Percentiles rank a stretch among this genome's conserved stretches.
phyloP scores from a whole-genome alignment of 1,284 basidiomycete genomes.

The Ganoderma lingzhi region DNA sequence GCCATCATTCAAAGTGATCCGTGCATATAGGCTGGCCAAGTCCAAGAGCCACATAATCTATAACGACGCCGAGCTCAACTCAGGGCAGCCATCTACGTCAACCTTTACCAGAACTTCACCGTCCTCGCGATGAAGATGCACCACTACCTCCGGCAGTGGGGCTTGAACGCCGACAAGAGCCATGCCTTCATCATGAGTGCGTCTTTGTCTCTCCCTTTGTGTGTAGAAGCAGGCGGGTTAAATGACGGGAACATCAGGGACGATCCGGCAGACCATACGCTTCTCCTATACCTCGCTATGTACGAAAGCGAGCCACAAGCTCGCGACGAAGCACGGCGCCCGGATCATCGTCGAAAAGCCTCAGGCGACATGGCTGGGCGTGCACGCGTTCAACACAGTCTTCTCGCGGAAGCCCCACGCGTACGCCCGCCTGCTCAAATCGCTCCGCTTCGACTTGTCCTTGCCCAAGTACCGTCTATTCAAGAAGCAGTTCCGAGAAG shows the following conservation, averaged over 20 bases:
- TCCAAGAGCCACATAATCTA: constrained; percentile 78
- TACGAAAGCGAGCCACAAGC: constrained; percentile 54
- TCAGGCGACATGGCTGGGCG: constrained; percentile 79
- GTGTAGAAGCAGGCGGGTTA: too few species aligned
- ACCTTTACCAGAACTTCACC: constrained; percentile 90
- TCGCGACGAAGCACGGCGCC: constrained; percentile 49
- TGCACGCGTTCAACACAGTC: constrained; percentile 76
- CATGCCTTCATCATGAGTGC: constrained; percentile 61
- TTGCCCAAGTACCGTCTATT: constrained; percentile 52
- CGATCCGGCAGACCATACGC: constrained; percentile 64
- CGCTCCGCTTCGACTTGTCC: constrained; percentile 59
- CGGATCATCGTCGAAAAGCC: constrained; percentile 54
- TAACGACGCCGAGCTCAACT: constrained; percentile 81
- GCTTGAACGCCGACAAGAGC: constrained; percentile 52
- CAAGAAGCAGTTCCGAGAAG: constrained; percentile 50
- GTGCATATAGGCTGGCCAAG: constrained; percentile 67
- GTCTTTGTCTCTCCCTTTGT: constrained; percentile 33
- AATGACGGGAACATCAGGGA: constrained; percentile 47
- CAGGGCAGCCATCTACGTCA: constrained; percentile 69
- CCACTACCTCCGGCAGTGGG: constrained; percentile 77
- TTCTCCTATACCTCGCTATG: constrained; percentile 63
- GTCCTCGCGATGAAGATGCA: constrained; percentile 90
- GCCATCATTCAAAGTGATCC: constrained; percentile 5
- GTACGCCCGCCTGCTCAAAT: constrained; percentile 56
- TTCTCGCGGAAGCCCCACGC: constrained; percentile 61